Conservation (phyloP, 306 rosid species). For the Cicer bijugum region DNA sequence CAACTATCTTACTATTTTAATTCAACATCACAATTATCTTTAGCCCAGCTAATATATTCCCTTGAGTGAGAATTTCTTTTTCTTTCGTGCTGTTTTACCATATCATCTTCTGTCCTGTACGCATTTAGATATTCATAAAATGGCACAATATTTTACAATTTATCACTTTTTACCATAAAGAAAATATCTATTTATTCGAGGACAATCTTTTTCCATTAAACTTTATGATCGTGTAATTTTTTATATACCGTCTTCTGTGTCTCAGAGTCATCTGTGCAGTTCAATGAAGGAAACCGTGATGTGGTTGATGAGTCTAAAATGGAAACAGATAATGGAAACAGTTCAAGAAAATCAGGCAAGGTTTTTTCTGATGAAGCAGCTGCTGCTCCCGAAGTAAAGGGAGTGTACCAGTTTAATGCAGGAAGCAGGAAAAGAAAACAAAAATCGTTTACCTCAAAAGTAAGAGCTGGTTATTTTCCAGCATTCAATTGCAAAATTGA, state of each 20-base stretch:
- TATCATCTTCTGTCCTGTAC: constrained; percentile 33
- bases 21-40: constrained; percentile 16
- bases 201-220: constrained; percentile 35
- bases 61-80: neutral
- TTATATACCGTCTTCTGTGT: constrained; percentile 41
- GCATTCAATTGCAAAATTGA: constrained; percentile 17
- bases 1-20: constrained; percentile 5
- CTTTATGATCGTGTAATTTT: constrained; percentile 37
- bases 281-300: constrained; percentile 56
- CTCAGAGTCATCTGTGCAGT: constrained; percentile 66
- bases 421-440: constrained; percentile 70
- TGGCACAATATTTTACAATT: constrained; percentile 21
- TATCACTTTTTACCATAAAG: constrained; percentile 1
- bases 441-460: constrained; percentile 57
- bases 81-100: constrained; percentile 15
- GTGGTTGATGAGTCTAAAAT: constrained; percentile 55
- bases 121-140: constrained; percentile 25
- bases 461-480: constrained; percentile 48
- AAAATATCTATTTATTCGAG: constrained; percentile 27
- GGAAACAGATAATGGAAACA: constrained; percentile 55
- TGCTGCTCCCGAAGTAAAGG: constrained; percentile 54
- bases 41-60: constrained; percentile 3
- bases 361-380: constrained; percentile 47
- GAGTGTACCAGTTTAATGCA: constrained; percentile 47
- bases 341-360: constrained; percentile 54